Evolutionary conservation across 768 basidiomycete species (phyloP).

Genomic region (Lactarius psammicola): DNA sequence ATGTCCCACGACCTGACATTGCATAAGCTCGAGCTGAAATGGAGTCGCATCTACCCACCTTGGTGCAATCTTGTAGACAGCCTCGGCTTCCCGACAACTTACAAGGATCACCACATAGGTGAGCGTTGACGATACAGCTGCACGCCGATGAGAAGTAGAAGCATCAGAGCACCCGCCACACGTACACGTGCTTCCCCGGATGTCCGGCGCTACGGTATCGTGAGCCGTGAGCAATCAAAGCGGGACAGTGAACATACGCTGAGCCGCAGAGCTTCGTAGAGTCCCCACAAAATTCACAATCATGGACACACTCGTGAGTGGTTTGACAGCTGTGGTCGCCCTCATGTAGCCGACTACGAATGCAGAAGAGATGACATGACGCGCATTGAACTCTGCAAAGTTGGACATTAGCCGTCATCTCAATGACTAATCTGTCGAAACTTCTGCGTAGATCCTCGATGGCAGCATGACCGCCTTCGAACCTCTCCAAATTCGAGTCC

Average conservation of each 20-base stretch:
- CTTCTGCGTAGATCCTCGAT: slow-evolving; percentile 47
- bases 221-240: not conserved
- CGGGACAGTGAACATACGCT: slow-evolving; percentile 39
- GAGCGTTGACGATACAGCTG: slow-evolving; percentile 50
- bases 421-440: slow-evolving; percentile 46
- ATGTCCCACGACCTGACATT: slow-evolving; percentile 46
- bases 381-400: slow-evolving; percentile 51
- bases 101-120: slow-evolving; percentile 57
- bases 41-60: slow-evolving; percentile 38
- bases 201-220: slow-evolving; percentile 51
- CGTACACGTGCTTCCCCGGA: slow-evolving; percentile 53
- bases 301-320: slow-evolving; percentile 44
- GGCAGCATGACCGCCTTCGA: slow-evolving; percentile 43
- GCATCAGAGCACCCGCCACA: not conserved
- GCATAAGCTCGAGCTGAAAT: not conserved
- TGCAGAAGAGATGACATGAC: slow-evolving; percentile 49
- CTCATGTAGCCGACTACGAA: slow-evolving; percentile 47
- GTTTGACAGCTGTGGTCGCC: slow-evolving; percentile 51
- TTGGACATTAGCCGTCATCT: slow-evolving; percentile 46
- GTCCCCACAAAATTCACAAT: slow-evolving; percentile 46
- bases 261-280: slow-evolving; percentile 42
- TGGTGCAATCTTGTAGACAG: slow-evolving; percentile 52
- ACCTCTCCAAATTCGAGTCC: slow-evolving; percentile 47
- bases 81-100: slow-evolving; percentile 46
- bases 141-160: not conserved